phyloP scores from a whole-genome alignment of 1,284 basidiomycete genomes.

The Coniophora puteana region DNA sequence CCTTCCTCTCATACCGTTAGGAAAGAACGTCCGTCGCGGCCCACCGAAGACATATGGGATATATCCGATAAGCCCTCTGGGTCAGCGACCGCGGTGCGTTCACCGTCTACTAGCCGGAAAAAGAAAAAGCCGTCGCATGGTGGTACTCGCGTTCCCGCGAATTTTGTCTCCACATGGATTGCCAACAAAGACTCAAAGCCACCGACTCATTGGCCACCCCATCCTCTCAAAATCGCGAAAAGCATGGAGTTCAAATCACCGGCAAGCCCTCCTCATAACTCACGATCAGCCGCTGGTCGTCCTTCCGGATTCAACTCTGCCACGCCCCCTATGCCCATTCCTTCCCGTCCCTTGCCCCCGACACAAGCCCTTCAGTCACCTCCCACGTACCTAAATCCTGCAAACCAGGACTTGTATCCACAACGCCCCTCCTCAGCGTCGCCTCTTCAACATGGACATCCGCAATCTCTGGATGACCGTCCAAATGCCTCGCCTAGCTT shows the following conservation, averaged over 20 bases:
- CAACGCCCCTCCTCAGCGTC: slow-evolving; percentile 62
- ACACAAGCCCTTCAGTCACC: slow-evolving; percentile 29
- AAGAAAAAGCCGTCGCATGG: slow-evolving; percentile 17
- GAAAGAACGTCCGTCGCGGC: too few relatives aligned
- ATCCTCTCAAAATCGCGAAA: slow-evolving; percentile 22
- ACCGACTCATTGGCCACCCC: slow-evolving; percentile 12
- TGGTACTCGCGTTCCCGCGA: slow-evolving; percentile 21
- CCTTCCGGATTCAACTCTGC: too few relatives aligned
- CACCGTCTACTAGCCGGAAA: slow-evolving; percentile 16
- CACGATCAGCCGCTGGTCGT: slow-evolving; percentile 16
- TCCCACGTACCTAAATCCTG: slow-evolving; percentile 28
- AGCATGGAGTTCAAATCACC: slow-evolving; percentile 25
- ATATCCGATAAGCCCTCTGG: too few relatives aligned
- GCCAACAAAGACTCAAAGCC: slow-evolving; percentile 19
- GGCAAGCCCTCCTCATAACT: slow-evolving; percentile 25
- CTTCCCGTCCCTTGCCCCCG: slow-evolving; percentile 26
- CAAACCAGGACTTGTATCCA: slow-evolving; percentile 46
- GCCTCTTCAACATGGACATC: slow-evolving; percentile 34
- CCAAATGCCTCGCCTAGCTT: too few relatives aligned
- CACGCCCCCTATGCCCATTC: slow-evolving; percentile 12
- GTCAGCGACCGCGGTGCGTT: slow-evolving; percentile 9
- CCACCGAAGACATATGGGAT: too few relatives aligned
- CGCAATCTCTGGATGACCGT: slow-evolving; percentile 25
- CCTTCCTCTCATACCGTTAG: too few relatives aligned
- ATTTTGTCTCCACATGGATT: slow-evolving; percentile 18